These are phyloP conservation scores for Fraxinus xanthoxyloides DNA, from an alignment of 305 asterid genomes.

Conservation along the genomic window DNA sequence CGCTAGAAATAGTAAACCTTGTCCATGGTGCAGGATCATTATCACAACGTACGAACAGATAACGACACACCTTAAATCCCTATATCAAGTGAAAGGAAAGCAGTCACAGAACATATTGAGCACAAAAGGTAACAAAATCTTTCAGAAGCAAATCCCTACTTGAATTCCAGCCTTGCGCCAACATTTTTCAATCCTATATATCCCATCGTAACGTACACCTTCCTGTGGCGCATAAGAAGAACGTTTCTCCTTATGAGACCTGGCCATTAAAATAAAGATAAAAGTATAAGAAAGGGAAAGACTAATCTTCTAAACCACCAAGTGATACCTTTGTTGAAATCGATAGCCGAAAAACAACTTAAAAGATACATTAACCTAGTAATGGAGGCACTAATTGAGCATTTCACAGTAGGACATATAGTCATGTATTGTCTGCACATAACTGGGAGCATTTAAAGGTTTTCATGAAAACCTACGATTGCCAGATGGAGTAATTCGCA, in stretches of 20 bases:
- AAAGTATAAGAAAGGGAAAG: not conserved
- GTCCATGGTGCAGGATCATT: slow-evolving; percentile 98
- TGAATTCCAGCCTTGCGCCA: slow-evolving; percentile 79
- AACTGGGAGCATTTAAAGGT: not conserved
- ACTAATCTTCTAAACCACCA: not conserved
- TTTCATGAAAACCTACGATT: not conserved
- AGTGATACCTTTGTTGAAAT: not conserved
- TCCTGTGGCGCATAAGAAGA: slow-evolving; percentile 77
- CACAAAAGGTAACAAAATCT: not conserved
- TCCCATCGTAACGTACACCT: slow-evolving; percentile 87
- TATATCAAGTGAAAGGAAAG: slow-evolving; percentile 23
- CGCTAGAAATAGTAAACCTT: slow-evolving; percentile 38
- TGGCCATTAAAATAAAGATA: slow-evolving; percentile 22
- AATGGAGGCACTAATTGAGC: not conserved
- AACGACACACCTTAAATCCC: slow-evolving; percentile 83
- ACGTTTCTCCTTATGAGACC: slow-evolving; percentile 78
- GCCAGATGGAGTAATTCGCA: not conserved
- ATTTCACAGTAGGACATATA: not conserved
- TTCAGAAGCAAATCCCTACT: slow-evolving; percentile 29
- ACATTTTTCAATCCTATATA: slow-evolving; percentile 86
- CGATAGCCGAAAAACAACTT: not conserved
- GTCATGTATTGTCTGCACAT: not conserved
- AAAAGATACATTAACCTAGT: not conserved
- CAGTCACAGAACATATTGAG: slow-evolving; percentile 23
- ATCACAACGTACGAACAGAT: slow-evolving; percentile 89